Evolutionary conservation across 2,329 filamentous ascomycete genomes (phyloP).

Genomic region (Monosporascus sp.): DNA sequence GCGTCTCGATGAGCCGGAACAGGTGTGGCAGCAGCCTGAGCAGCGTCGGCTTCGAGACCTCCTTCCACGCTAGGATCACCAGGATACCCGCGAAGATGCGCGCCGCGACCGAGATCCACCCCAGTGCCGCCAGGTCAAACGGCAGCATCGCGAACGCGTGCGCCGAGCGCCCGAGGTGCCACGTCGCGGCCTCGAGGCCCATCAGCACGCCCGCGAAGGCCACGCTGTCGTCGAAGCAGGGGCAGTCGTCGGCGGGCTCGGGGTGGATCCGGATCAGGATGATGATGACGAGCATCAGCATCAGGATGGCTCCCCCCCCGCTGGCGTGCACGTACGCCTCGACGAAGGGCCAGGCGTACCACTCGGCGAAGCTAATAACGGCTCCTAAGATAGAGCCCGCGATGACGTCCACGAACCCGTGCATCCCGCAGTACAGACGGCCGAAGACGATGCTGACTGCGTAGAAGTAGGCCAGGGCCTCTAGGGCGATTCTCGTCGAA

Average conservation of each 20-base stretch:
- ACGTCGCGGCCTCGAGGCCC: constrained; percentile 74
- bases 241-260: constrained; percentile 93
- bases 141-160: constrained; percentile 38
- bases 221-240: constrained; percentile 94
- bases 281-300: constrained; percentile 62
- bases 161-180: constrained; percentile 65
- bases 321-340: constrained; percentile 66
- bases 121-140: constrained; percentile 61
- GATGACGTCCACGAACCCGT: constrained; percentile 89
- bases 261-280: constrained; percentile 83
- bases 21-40: constrained; percentile 75
- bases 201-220: constrained; percentile 88
- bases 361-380: constrained; percentile 53
- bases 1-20: constrained; percentile 77
- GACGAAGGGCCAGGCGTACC: constrained; percentile 54
- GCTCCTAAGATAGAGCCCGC: constrained; percentile 74
- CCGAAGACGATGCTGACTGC: constrained; percentile 85
- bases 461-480: constrained; percentile 74
- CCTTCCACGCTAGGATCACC: constrained; percentile 84
- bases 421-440: constrained; percentile 96
- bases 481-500: constrained; percentile 55
- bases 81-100: constrained; percentile 76
- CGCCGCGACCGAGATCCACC: constrained; percentile 55
- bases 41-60: constrained; percentile 78
- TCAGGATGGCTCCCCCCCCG: constrained; percentile 56